Evolutionary conservation across 345 rosid genomes (phyloP).

Genomic region (Physaria fendleri): DNA sequence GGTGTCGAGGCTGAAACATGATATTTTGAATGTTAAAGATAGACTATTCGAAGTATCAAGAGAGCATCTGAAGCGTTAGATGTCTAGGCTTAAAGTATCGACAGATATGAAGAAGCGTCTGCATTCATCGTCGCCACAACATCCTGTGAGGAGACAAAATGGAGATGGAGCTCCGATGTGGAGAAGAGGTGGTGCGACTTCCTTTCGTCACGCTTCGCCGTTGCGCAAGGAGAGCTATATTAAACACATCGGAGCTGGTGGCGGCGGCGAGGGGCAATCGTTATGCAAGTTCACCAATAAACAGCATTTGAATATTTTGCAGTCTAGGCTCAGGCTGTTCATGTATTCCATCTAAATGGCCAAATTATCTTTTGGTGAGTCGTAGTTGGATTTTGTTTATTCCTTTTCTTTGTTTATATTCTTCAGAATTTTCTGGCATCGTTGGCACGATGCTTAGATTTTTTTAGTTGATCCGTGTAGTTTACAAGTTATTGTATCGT

Average conservation of each 20-base stretch:
- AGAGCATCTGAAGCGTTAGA: slow-evolving; percentile 64
- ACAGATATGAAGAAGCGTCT: slow-evolving; percentile 52
- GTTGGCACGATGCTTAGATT: neutral
- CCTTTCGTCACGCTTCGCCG: slow-evolving; percentile 79
- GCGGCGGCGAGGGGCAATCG: slow-evolving; percentile 37
- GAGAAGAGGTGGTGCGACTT: slow-evolving; percentile 56
- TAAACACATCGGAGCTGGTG: slow-evolving; percentile 16
- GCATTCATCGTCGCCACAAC: slow-evolving; percentile 81
- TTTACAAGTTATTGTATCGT: neutral
- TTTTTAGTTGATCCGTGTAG: slow-evolving; percentile 1
- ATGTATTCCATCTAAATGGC: slow-evolving; percentile 61
- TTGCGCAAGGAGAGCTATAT: slow-evolving; percentile 63
- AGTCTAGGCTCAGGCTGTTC: slow-evolving; percentile 95
- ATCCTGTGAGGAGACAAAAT: slow-evolving; percentile 38
- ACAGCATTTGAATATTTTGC: slow-evolving; percentile 89
- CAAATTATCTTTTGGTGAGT: slow-evolving; percentile 88
- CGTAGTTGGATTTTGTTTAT: neutral
- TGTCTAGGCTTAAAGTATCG: slow-evolving; percentile 54
- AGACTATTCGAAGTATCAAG: too few species aligned
- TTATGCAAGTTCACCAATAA: slow-evolving; percentile 60
- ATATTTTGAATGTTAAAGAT: too few species aligned
- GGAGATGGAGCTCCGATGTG: slow-evolving; percentile 29
- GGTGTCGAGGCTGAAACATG: slow-evolving; percentile 67
- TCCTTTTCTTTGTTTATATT: neutral
- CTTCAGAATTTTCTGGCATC: neutral